Conservation (phyloP, 805 yeast genomes). For the Ogataea thermomethanolica region DNA sequence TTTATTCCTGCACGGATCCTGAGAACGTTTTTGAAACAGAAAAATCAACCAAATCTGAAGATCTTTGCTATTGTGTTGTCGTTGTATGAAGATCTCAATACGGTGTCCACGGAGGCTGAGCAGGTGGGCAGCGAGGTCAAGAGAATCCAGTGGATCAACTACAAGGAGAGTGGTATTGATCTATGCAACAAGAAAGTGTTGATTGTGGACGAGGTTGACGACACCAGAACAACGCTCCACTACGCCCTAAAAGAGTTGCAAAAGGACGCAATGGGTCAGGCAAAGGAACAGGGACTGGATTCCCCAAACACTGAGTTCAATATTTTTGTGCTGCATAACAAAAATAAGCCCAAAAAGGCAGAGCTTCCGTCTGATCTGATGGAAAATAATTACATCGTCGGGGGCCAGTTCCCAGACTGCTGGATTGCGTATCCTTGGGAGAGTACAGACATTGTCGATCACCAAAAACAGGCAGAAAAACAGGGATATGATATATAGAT, state of each 20-base stretch:
- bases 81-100: constrained; percentile 76
- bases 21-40: constrained; percentile 86
- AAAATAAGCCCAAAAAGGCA: constrained; percentile 68
- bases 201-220: constrained; percentile 83
- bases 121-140: constrained; percentile 62
- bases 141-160: constrained; percentile 83
- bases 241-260: constrained; percentile 73
- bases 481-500: constrained; percentile 61
- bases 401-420: constrained; percentile 68
- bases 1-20: constrained; percentile 96
- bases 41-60: constrained; percentile 83
- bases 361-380: constrained; percentile 62
- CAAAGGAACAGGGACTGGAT: constrained; percentile 47
- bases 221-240: constrained; percentile 79
- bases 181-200: constrained; percentile 67
- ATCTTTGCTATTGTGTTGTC: constrained; percentile 94
- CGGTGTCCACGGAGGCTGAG: constrained; percentile 56
- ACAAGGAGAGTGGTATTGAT: constrained; percentile 56
- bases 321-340: constrained; percentile 76
- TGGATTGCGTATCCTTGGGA: constrained; percentile 94
- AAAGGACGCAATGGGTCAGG: constrained; percentile 65
- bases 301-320: constrained; percentile 62
- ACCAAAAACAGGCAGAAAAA: constrained; percentile 64
- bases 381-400: constrained; percentile 62
- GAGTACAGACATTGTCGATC: constrained; percentile 68